Conservation (phyloP, 768 basidiomycete genomes). For the Boletus fagicola region DNA sequence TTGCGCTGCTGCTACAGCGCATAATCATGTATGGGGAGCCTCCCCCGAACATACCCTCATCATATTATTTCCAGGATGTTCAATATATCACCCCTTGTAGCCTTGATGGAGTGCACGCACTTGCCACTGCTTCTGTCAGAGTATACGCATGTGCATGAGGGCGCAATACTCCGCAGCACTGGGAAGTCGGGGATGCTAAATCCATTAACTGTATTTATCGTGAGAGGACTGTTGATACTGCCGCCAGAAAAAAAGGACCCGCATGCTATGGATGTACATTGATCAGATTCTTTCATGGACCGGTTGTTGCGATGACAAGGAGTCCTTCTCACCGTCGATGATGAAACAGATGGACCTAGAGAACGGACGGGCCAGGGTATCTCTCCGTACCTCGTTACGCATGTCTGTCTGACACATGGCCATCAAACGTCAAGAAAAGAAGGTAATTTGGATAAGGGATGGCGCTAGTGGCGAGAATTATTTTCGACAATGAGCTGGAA, state of each 20-base stretch:
- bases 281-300: not conserved
- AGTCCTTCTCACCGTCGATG: constrained; percentile 15
- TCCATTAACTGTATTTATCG: not conserved
- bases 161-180: not conserved
- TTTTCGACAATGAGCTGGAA: constrained; percentile 28
- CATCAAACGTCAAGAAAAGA: constrained; percentile 27
- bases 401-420: constrained; percentile 22
- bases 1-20: constrained; percentile 9
- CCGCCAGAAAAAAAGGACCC: not conserved
- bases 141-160: not conserved
- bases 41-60: constrained; percentile 14
- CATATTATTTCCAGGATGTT: constrained; percentile 7
- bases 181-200: not conserved
- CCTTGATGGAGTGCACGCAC: constrained; percentile 9
- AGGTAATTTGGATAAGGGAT: constrained; percentile 5
- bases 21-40: constrained; percentile 18
- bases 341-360: constrained; percentile 25
- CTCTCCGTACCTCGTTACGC: constrained; percentile 22
- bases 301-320: constrained; percentile 15
- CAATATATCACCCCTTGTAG: constrained; percentile 22
- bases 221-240: constrained; percentile 5
- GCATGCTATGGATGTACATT: not conserved
- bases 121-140: not conserved
- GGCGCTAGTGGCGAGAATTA: constrained; percentile 14
- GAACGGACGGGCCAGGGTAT: constrained; percentile 12